A percentile compares a stretch with the other conserved stretches of the same genome.
These are phyloP conservation scores for Nyctanthes arbortristis DNA, from an alignment of 257 asterid genomes.

Conservation along the genomic window DNA sequence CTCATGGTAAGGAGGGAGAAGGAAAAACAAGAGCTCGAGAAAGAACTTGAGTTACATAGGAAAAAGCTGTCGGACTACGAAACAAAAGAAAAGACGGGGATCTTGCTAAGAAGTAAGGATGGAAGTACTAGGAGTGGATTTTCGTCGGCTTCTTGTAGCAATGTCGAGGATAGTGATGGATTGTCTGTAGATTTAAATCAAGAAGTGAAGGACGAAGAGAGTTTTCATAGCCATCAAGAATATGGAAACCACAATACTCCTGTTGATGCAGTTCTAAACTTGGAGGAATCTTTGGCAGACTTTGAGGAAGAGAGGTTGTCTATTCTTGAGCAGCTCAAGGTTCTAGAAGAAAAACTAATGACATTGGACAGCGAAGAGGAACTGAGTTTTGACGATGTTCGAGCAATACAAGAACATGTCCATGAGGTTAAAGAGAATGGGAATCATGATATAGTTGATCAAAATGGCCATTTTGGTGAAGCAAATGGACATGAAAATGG, in stretches of 20 bases:
- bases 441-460: slow-evolving; percentile 22
- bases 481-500: slow-evolving; percentile 58
- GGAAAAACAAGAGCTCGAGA: slow-evolving; percentile 85
- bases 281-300: slow-evolving; percentile 84
- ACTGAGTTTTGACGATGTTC: slow-evolving; percentile 47
- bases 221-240: slow-evolving; percentile 41
- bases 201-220: slow-evolving; percentile 63
- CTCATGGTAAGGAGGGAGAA: slow-evolving; percentile 91
- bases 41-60: slow-evolving; percentile 57
- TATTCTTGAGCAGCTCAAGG: slow-evolving; percentile 84
- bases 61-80: slow-evolving; percentile 70
- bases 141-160: slow-evolving; percentile 78
- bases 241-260: slow-evolving; percentile 53
- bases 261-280: slow-evolving; percentile 51
- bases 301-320: slow-evolving; percentile 89
- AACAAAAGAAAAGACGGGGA: slow-evolving; percentile 54
- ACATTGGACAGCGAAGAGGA: slow-evolving; percentile 54
- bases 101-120: slow-evolving; percentile 52
- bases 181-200: slow-evolving; percentile 71
- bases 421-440: slow-evolving; percentile 38
- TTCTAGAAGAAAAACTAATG: slow-evolving; percentile 77
- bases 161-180: slow-evolving; percentile 82
- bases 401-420: slow-evolving; percentile 26
- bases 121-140: slow-evolving; percentile 65
- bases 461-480: slow-evolving; percentile 30